These are phyloP conservation scores for Mycena belliarum DNA, from an alignment of 768 basidiomycete species.

Conservation along the genomic window DNA sequence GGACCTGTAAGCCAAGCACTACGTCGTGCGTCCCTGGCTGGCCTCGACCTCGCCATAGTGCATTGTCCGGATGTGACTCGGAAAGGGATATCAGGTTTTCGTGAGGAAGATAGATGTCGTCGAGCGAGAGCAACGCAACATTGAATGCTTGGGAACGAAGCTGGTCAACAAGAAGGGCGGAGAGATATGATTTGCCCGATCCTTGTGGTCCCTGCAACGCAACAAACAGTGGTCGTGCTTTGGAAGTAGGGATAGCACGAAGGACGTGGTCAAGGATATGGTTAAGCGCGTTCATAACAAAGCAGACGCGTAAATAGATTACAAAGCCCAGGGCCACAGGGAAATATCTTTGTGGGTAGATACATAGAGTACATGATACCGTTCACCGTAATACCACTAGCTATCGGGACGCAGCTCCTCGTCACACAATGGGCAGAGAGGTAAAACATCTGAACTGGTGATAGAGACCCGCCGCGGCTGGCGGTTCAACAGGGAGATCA, in stretches of 20 bases:
- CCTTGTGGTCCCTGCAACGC: slow-evolving; percentile 94
- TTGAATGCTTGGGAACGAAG: slow-evolving; percentile 49
- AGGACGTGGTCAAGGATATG: slow-evolving; percentile 25
- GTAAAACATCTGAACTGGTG: too few relatives aligned
- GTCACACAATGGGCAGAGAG: too few relatives aligned
- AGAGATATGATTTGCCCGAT: slow-evolving; percentile 86
- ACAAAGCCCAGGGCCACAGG: too few relatives aligned
- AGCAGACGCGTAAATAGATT: too few relatives aligned
- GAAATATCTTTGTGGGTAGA: too few relatives aligned
- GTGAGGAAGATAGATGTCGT: slow-evolving; percentile 86
- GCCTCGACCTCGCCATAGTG: slow-evolving; percentile 79
- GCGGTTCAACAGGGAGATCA: slow-evolving; percentile 25
- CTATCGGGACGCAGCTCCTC: too few relatives aligned
- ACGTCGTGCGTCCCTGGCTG: slow-evolving; percentile 93
- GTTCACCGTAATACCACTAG: too few relatives aligned
- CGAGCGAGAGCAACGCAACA: slow-evolving; percentile 70
- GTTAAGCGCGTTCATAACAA: slow-evolving; percentile 38
- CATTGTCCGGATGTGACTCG: slow-evolving; percentile 53
- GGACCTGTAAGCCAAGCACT: slow-evolving; percentile 54
- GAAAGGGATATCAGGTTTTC: slow-evolving; percentile 59
- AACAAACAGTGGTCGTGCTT: slow-evolving; percentile 67
- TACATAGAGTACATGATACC: too few relatives aligned
- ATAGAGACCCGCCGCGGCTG: background rate
- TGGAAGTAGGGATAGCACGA: slow-evolving; percentile 34
- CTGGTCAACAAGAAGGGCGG: slow-evolving; percentile 51